Base-by-base conservation (phyloP, 768 basidiomycete species). In the Macrolepiota fuliginosa region DNA sequence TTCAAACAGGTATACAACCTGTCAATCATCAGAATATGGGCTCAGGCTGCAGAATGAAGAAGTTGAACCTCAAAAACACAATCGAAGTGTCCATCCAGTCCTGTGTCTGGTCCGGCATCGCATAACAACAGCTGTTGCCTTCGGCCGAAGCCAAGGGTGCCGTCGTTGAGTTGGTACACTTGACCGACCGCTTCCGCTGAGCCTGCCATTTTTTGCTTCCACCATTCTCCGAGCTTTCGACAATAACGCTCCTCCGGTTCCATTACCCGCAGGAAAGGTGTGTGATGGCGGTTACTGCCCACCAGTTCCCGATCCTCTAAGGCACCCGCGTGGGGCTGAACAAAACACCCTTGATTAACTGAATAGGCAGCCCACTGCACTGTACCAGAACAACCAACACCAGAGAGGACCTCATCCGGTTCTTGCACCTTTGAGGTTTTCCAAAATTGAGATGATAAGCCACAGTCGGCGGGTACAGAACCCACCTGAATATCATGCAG, bases 21-120 rank as follows among this genome's bases (percentile, higher is more conserved):
- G 58, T 37, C 62, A 15, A 29, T 39, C 15, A 19, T 53, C 39
- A 56, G 32, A 49, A 46, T 55, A 25, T 15, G 54, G 6, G 52
- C 22, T 29, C 54, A 27, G 27, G 11, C 19, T 40, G n/a, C 37
- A 52, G 4, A 17, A 45, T 29, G n/a, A n/a, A 42, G 15, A 49
- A 5, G 35, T 17, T 47, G 6, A 35, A 87, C 88, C 77, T 88
- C 83, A 15, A 86, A 76, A 0, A 84, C 86, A 52, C 86, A 88
- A 58, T 88, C 78, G 68, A 89, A 88, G 68, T 79, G 88, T 1
- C 83, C 83, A 22, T 62, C 54, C 1, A 82, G 82, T 11, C 70
- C 70, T n/a, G 73, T 71, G 51, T 76, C 67, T 0, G 84, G 83
- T 9, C 75, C 75, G 11, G 76, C 78, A 47, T 86, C 82, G n/a